phyloP scores from a whole-genome alignment of 2,329 filamentous ascomycete genomes.

The Neurospora crassa region DNA sequence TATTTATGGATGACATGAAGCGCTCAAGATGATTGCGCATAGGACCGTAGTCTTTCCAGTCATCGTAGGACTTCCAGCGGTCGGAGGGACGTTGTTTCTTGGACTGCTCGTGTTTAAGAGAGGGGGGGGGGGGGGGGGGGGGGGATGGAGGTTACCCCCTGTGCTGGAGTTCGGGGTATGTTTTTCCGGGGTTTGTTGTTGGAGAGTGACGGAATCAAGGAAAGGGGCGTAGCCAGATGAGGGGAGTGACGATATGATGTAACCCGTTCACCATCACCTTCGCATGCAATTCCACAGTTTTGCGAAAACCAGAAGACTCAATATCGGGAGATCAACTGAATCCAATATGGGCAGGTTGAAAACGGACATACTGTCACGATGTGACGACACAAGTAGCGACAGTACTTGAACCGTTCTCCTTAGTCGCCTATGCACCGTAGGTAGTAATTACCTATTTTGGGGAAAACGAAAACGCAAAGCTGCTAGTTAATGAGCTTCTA shows the following conservation, averaged over 20 bases:
- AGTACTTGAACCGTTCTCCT: not conserved
- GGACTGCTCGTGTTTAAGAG: not conserved
- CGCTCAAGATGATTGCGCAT: not conserved
- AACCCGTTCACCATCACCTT: not conserved
- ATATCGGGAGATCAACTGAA: not conserved
- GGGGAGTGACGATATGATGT: not conserved
- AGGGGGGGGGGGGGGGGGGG: too few relatives aligned
- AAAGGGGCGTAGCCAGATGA: not conserved
- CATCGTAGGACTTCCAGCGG: slow-evolving; percentile 1
- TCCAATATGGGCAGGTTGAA: not conserved
- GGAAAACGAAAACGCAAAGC: not conserved
- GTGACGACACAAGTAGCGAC: not conserved
- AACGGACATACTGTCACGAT: not conserved
- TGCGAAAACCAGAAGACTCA: not conserved
- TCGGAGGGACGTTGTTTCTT: not conserved
- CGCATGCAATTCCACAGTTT: not conserved
- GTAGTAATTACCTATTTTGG: not conserved
- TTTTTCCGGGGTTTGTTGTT: not conserved
- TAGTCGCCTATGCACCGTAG: not conserved
- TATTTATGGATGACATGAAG: not conserved
- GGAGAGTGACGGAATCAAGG: not conserved
- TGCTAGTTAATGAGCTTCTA: not conserved
- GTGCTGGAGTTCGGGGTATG: not conserved
- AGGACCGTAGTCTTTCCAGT: slow-evolving; percentile 2
- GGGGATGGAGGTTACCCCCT: not conserved